Evolutionary conservation across 306 rosid genomes (phyloP).

Genomic region (Nissolia schottii): DNA sequence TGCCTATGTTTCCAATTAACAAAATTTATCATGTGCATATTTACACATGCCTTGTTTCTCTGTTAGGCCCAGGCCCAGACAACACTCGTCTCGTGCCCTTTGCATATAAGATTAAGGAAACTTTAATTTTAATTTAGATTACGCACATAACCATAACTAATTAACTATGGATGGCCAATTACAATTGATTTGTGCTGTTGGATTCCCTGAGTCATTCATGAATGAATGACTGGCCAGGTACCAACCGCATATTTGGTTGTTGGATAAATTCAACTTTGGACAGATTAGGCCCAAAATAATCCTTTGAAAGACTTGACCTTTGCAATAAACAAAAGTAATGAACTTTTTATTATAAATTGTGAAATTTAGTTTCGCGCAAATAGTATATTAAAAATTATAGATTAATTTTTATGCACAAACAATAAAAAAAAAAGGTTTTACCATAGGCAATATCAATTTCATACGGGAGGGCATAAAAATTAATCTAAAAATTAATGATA

Average conservation of each 20-base stretch:
- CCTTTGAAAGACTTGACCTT: neutral
- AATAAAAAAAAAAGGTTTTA: no score
- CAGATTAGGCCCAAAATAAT: neutral
- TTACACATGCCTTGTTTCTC: neutral
- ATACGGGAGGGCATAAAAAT: no score
- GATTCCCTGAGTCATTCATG: constrained; percentile 1
- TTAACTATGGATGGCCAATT: neutral
- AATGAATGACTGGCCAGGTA: neutral
- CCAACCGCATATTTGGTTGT: neutral
- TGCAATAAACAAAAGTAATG: neutral
- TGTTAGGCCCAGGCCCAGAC: neutral
- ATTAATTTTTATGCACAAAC: no score
- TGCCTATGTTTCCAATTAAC: constrained; percentile 16
- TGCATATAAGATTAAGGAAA: neutral
- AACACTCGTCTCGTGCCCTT: neutral
- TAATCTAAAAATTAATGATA: neutral
- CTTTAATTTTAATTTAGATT: neutral
- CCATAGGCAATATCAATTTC: no score
- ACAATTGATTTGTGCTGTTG: neutral
- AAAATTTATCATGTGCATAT: constrained; percentile 27
- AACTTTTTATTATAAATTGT: neutral
- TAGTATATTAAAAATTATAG: no score
- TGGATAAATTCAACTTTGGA: neutral
- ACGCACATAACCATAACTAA: no score
- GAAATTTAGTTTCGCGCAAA: no score